Base-by-base conservation (phyloP, 805 yeast genomes). In the Lachancea fermentati region DNA sequence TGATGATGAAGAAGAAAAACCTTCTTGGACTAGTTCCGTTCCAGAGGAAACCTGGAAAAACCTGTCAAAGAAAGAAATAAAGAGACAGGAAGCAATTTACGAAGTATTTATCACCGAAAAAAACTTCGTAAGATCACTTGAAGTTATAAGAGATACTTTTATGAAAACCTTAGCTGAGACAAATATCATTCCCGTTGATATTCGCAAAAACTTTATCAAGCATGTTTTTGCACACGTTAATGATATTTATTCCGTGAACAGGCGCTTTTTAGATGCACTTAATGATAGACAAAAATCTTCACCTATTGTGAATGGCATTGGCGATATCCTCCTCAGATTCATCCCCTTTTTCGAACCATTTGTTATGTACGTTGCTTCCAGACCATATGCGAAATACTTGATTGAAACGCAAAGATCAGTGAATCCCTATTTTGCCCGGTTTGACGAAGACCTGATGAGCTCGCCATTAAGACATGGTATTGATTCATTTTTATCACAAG, bases 71-170 rank as follows among this genome's bases (percentile, higher is more conserved):
- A 75, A 69, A 39, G 98, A 93, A 58, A 81, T 85, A 53, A 87
- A 87, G 67, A 76, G 97, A 47, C 98, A 93, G 63, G 98, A 93
- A 56, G 80, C 89, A 48, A 93, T 93, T 34, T 91, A 87, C 66
- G 98, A 93, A 65, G 82, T 89, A 24, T 85, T 87, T 37, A 85
- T 85, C 48, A 91, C 97, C 2, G 97, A 93, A 66, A 76, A 97
- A 44, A 95, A 93, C 50, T 93, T 89, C 62, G 95, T 93, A 39
- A 89, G 88, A 65, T 96, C 93, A 55, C 69, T 93, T 54, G 98
- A 93, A 62, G 85, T 89, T 49, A 72, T 93, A 52, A 78, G 95
- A 32, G 97, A 93, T 59, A 87, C 84, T 50, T 93, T 96, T 79
- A 89, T 93, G 60, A 77, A 86, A 64, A 96, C 97, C 2, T 68